phyloP scores from a whole-genome alignment of 148 eudicot species.

The Salicornia ramosissima region DNA sequence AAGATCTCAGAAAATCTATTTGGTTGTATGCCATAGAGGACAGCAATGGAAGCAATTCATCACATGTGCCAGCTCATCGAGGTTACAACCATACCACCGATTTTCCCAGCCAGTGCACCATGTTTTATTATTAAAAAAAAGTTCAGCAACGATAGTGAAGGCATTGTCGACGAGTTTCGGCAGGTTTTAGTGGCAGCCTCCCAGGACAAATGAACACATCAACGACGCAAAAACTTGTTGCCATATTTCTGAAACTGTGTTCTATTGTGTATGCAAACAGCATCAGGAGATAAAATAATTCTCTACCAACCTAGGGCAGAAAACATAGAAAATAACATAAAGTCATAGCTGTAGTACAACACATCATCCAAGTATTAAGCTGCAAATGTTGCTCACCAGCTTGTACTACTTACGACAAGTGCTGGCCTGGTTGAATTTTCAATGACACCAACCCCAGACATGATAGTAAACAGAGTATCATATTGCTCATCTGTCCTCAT shows the following conservation, averaged over 20 bases:
- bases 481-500: slow-evolving; percentile 24
- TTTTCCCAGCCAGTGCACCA: too few species aligned
- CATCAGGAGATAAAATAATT: background rate
- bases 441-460: slow-evolving; percentile 31
- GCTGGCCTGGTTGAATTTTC: slow-evolving; percentile 79
- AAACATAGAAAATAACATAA: background rate
- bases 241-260: background rate
- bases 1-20: too few species aligned
- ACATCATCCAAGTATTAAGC: background rate
- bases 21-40: too few species aligned
- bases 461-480: slow-evolving; percentile 57
- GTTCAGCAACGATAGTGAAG: too few species aligned
- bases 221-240: background rate
- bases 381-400: slow-evolving; percentile 58
- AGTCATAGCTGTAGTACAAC: background rate
- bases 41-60: too few species aligned
- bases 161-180: too few species aligned
- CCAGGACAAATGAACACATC: background rate
- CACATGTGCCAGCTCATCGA: too few species aligned
- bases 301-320: background rate
- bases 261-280: background rate
- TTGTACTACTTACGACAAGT: slow-evolving; percentile 90
- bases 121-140: too few species aligned
- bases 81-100: too few species aligned
- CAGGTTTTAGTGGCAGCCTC: too few species aligned